Evolutionary conservation across 2,329 filamentous ascomycete genomes (phyloP).

Genomic region (Moelleriella libera): DNA sequence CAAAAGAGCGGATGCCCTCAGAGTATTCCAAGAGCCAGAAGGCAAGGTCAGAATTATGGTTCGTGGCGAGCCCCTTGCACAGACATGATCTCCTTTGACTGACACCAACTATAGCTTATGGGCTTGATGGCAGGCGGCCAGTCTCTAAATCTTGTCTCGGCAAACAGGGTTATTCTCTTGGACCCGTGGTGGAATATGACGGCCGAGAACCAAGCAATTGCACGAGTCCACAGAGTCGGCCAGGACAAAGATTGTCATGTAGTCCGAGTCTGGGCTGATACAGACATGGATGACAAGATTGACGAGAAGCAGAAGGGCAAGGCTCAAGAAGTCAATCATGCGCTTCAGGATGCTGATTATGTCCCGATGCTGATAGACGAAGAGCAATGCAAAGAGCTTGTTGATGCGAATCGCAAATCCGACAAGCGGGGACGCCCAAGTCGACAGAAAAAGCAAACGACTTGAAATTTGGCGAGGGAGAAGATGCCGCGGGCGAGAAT

Average conservation of each 20-base stretch:
- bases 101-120: slow-evolving; percentile 14
- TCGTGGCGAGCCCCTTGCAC: slow-evolving; percentile 7
- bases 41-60: slow-evolving; percentile 18
- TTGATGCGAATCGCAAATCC: not conserved
- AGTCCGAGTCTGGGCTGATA: slow-evolving; percentile 38
- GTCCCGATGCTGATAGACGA: not conserved
- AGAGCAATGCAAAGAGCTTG: not conserved
- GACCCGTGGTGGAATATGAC: slow-evolving; percentile 50
- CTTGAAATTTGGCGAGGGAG: too few species aligned
- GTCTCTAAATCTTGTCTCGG: slow-evolving; percentile 24
- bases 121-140: slow-evolving; percentile 20
- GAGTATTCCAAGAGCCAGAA: slow-evolving; percentile 12
- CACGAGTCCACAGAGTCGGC: slow-evolving; percentile 49
- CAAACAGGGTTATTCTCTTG: slow-evolving; percentile 38
- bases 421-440: too few species aligned
- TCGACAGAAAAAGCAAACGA: too few species aligned
- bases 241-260: slow-evolving; percentile 47
- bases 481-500: too few species aligned
- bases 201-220: slow-evolving; percentile 46
- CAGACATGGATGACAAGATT: slow-evolving; percentile 45
- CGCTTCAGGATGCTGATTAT: slow-evolving; percentile 16
- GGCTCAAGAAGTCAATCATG: slow-evolving; percentile 24
- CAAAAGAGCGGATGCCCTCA: not conserved
- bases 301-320: slow-evolving; percentile 42
- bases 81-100: not conserved